Evolutionary conservation across 2,329 filamentous ascomycete genomes (phyloP).

Genomic region (Penicillium sclerotigenum): DNA sequence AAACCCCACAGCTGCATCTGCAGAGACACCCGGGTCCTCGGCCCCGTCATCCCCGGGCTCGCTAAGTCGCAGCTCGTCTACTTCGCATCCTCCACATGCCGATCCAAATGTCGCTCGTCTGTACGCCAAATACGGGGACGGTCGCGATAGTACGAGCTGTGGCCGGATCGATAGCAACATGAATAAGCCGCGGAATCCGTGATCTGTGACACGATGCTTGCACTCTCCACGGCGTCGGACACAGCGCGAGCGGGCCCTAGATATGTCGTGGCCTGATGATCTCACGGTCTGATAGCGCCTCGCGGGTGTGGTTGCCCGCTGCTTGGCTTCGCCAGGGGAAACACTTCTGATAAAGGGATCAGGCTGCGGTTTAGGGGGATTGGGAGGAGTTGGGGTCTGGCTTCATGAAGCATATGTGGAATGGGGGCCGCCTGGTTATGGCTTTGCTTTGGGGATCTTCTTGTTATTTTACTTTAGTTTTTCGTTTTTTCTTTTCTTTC

Average conservation of each 20-base stretch:
- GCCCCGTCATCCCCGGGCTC: constrained; percentile 22
- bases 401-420: not conserved
- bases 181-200: constrained; percentile 17
- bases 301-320: not conserved
- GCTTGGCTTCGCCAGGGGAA: not conserved
- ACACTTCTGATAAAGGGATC: not conserved
- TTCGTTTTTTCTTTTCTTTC: not conserved
- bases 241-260: not conserved
- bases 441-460: not conserved
- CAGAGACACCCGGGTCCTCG: constrained; percentile 22
- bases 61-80: constrained; percentile 29
- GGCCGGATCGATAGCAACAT: constrained; percentile 16
- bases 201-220: not conserved
- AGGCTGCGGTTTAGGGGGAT: not conserved
- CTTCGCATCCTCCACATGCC: constrained; percentile 23
- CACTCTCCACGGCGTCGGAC: not conserved
- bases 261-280: not conserved
- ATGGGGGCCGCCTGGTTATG: not conserved
- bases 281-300: not conserved
- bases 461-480: not conserved
- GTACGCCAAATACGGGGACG: constrained; percentile 16
- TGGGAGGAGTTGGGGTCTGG: not conserved
- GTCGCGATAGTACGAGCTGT: constrained; percentile 17
- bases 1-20: constrained; percentile 17
- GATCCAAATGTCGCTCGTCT: constrained; percentile 7